Percentiles rank a stretch among this genome's conserved stretches.
Conservation (phyloP, 192 early-diverging fungal species). For the Coemansia sp. region DNA sequence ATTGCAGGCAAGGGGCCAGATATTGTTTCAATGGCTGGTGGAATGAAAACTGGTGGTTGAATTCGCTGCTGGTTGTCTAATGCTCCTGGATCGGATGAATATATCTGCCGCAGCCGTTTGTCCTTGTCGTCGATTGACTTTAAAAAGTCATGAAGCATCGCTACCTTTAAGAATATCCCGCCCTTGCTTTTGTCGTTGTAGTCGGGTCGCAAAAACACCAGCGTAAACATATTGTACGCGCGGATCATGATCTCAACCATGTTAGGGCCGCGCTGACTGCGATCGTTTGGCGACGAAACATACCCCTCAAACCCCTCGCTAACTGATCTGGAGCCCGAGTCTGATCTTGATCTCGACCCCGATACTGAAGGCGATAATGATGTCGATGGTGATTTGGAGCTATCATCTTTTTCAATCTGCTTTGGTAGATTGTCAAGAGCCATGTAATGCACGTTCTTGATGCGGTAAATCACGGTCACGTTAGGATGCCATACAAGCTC, state of each 20-base stretch:
- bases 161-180: constrained; percentile 38
- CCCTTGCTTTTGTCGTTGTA: constrained; percentile 21
- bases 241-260: constrained; percentile 52
- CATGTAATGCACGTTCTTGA: constrained; percentile 50
- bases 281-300: constrained; percentile 16
- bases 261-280: constrained; percentile 46
- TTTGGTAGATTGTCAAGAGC: constrained; percentile 7
- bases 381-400: background rate
- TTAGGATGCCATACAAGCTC: constrained; percentile 72
- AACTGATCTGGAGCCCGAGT: background rate
- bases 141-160: constrained; percentile 37
- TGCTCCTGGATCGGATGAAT: constrained; percentile 14
- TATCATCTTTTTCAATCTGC: background rate
- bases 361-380: background rate
- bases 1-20: constrained; percentile 10
- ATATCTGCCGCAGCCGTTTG: constrained; percentile 41
- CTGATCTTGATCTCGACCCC: background rate
- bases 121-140: constrained; percentile 47
- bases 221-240: constrained; percentile 49
- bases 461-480: constrained; percentile 72
- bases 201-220: constrained; percentile 29
- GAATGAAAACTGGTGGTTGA: constrained; percentile 32
- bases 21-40: constrained; percentile 11
- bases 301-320: background rate
- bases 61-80: background rate